Evolutionary conservation across 805 yeast genomes (phyloP), one percentile per base, ranked within the genome.

Genomic region (Schizosaccharomyces cryophilus): DNA sequence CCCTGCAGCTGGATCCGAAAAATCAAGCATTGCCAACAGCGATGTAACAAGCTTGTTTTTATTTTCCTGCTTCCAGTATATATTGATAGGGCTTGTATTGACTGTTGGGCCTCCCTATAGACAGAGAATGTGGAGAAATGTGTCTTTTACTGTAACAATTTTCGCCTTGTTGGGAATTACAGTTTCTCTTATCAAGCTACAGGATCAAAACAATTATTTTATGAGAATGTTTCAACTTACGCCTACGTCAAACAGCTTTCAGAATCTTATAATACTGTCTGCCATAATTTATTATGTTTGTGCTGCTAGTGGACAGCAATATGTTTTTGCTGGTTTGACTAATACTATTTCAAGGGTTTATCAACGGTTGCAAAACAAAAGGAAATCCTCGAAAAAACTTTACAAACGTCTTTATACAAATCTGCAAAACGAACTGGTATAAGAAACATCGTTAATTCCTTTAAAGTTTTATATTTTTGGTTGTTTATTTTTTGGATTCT

Each of bases 101-200:
- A 85, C 95, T 21, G 85, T 80, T 13, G 98, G 99, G 0, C 89
- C 93, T 7, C 99, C 99, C 24, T 93, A 87, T 70, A 77, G 98
- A 62, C 84, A 86, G 67, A 82, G 89, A 1, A 79, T 83, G 66
- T 70, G 73, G 31, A 75, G 80, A 64, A 93, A 74, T 64, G 31
- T 60, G 61, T 31, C 58, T 61, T 60, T 48, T 40, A 29, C 21
- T 24, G 35, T 42, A 6, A 2, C 38, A 2, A 42, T 59, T 24
- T 21, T n/a, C 7, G 56, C 13, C 7, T 29, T 51, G 13, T 24
- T 51, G 30, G 31, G 21, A 21, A 21, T 51, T 21, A 21, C 30
- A 1, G 30, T 29, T 24, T 24, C 6, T 3, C 3, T 51, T 2
- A 29, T 21, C 15, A 21, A 17, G 19, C 35, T 21, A 2, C 35